phyloP scores from a whole-genome alignment of 345 rosid genomes.

The Populus pruinosa region DNA sequence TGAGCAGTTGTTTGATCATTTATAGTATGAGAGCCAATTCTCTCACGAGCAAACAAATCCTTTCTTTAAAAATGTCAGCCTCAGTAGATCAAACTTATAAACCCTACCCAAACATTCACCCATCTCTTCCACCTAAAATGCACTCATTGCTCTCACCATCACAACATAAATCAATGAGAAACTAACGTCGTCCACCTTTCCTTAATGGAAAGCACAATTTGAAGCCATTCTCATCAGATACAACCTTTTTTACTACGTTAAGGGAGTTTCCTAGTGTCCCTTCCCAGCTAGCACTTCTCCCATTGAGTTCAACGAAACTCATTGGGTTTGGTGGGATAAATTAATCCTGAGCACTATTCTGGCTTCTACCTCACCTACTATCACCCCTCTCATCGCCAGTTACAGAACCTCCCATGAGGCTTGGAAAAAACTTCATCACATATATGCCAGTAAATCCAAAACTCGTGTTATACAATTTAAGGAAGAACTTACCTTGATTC shows the following conservation, averaged over 20 bases:
- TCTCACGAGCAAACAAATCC: too few species aligned
- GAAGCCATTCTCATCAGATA: background rate
- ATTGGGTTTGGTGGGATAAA: too few species aligned
- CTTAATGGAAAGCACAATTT: background rate
- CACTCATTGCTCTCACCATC: too few species aligned
- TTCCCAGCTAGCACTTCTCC: rapidly evolving
- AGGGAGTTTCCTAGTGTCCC: background rate
- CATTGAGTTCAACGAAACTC: background rate
- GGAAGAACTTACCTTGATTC: background rate
- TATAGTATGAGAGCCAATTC: too few species aligned
- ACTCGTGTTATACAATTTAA: too few species aligned
- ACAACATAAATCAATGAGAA: background rate
- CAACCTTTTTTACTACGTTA: background rate
- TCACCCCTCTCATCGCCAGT: background rate
- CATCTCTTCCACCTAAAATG: too few species aligned
- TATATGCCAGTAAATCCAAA: background rate
- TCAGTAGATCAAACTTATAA: too few species aligned
- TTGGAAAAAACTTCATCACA: background rate
- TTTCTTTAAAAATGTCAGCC: too few species aligned
- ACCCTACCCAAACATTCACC: too few species aligned
- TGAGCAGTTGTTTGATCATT: too few species aligned
- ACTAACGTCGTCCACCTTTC: background rate
- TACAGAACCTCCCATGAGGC: background rate
- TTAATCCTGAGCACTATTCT: background rate
- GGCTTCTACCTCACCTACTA: background rate